Evolutionary conservation across 164 flowering plant species (phyloP).

Genomic region (Cinnamomum chago): DNA sequence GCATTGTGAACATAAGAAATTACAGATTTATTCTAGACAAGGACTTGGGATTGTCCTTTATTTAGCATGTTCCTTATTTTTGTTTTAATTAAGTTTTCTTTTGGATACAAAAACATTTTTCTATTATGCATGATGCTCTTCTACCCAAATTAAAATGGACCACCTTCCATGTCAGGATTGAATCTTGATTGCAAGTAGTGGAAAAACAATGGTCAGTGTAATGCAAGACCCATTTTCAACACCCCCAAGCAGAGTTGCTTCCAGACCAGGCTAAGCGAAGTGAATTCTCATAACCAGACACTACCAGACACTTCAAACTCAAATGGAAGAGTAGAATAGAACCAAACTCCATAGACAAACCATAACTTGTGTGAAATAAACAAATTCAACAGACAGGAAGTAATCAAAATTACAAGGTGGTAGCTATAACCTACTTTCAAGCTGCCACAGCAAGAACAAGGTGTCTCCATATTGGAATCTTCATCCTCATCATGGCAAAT

Average conservation of each 20-base stretch:
- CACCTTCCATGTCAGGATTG: neutral
- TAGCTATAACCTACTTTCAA: constrained; percentile 50
- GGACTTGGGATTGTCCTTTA: too few relatives aligned
- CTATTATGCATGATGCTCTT: too few relatives aligned
- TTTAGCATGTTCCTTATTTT: too few relatives aligned
- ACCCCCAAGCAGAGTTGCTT: too few relatives aligned
- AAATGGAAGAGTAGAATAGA: neutral
- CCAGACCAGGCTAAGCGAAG: neutral
- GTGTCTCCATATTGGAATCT: constrained; percentile 69
- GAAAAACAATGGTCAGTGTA: neutral
- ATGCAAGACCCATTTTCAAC: neutral
- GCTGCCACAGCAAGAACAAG: constrained; percentile 87
- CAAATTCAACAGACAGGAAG: neutral
- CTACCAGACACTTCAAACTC: neutral
- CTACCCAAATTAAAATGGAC: neutral
- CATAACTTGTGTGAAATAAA: neutral
- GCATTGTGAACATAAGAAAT: too few relatives aligned
- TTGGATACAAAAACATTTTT: too few relatives aligned
- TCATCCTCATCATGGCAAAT: constrained; percentile 95
- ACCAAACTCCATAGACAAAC: neutral
- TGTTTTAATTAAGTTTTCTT: too few relatives aligned
- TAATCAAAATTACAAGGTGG: neutral
- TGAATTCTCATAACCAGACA: neutral
- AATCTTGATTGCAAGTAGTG: neutral
- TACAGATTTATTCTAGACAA: too few relatives aligned